Evolutionary conservation across 805 yeast genomes (phyloP).

Genomic region (Candida germanica): DNA sequence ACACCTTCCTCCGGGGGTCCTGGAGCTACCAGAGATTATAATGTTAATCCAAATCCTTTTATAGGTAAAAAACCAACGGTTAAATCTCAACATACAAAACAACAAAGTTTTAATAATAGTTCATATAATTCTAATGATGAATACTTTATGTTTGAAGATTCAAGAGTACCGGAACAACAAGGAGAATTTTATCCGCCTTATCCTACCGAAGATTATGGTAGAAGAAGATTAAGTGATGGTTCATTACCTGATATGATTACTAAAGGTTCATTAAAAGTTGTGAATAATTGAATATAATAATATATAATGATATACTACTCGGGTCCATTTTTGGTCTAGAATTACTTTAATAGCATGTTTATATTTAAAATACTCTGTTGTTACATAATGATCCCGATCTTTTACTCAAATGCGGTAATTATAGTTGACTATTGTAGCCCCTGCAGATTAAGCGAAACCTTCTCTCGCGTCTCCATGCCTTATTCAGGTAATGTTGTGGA

Average conservation of each 20-base stretch:
- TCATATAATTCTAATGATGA: conserved; percentile 22
- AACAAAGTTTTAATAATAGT: conserved; percentile 15
- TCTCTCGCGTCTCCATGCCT: no score
- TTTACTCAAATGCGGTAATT: no score
- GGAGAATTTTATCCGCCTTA: conserved; percentile 8
- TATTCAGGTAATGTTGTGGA: no score
- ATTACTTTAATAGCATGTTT: no score
- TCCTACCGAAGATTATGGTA: conserved; percentile 34
- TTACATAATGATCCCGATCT: no score
- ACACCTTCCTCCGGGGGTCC: conserved; percentile 4
- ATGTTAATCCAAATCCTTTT: conserved; percentile 22
- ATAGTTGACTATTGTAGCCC: no score
- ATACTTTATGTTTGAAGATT: conserved; percentile 16
- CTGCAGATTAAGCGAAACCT: no score
- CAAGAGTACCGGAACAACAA: conserved; percentile 1
- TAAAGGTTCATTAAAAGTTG: conserved; percentile 50
- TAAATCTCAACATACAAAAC: conserved; percentile 15
- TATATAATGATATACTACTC: no score
- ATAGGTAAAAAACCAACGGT: conserved; percentile 20
- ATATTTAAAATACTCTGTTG: no score
- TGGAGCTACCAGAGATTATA: conserved; percentile 1
- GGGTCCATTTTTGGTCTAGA: no score
- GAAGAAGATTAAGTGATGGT: conserved; percentile 52
- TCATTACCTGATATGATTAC: conserved; percentile 51
- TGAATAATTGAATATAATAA: conserved; percentile 34